Evolutionary conservation across 139 green algal genomes (phyloP), one percentile per base, ranked within the genome.

Genomic region (Gonium pectorale): DNA sequence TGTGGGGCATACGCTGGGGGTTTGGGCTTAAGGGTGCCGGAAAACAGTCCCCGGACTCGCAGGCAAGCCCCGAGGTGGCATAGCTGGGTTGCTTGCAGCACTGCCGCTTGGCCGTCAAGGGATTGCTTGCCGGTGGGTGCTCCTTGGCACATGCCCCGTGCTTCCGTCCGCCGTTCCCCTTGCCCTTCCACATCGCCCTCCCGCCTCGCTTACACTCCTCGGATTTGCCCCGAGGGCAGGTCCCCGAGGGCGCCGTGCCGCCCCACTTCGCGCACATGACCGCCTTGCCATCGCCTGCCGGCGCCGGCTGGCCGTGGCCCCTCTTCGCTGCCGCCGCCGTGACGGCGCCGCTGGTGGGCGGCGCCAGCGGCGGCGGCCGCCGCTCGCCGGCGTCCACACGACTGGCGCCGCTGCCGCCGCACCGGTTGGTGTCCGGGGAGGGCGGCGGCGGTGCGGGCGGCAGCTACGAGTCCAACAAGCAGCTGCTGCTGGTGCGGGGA

Each of bases 401-500:
- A 8, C 35, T 80, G 51, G 72, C 51, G 2, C 27, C 52, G 6
- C 51, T 80, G 72, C 72, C 72, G 21, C 2, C 51, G 1, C 31
- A 40, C 51, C 70, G 67, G 27, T 38, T 80, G 35, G 24, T 67
- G 21, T 17, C 37, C 29, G 72, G 72, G 38, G 40, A 72, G 56
- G 75, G 40, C 19, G 59, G 59, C 37, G 59, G 59, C 56, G 75
- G 75, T 7, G 59, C 59, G 15, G 75, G 35, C 59, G n/a, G 27
- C 21, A 43, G 19, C 21, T 82, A 63, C 59, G 79, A 86, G 51
- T 29, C 37, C 66, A 79, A 75, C 79, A 69, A 78, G 64, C 51
- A 86, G 79, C 79, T 86, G 49, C 79, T 86, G 79, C 21, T 86
- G 79, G 66, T 86, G 79, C 46, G 51, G 33, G 79, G 79, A 24